phyloP scores from a whole-genome alignment of 768 basidiomycete species.

The Boletus reticuloceps region DNA sequence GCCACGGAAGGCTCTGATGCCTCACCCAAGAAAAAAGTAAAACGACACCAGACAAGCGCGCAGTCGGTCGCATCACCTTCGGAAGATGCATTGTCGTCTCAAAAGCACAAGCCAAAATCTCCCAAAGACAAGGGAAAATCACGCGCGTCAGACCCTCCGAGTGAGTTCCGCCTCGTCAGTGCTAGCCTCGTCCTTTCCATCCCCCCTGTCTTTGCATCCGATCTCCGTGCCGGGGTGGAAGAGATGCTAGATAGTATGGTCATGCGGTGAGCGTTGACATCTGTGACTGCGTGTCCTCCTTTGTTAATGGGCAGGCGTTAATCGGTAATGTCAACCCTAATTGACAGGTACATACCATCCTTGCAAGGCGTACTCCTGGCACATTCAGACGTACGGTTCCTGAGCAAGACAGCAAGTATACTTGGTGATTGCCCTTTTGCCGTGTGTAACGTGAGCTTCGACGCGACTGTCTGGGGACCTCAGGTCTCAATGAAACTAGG shows the following conservation, averaged over 20 bases:
- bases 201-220: slow-evolving; percentile 75
- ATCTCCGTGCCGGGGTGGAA: slow-evolving; percentile 71
- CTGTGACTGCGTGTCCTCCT: slow-evolving; percentile 1
- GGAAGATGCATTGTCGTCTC: slow-evolving; percentile 9
- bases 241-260: slow-evolving; percentile 94
- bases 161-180: slow-evolving; percentile 60
- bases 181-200: slow-evolving; percentile 73
- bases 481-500: slow-evolving; percentile 77
- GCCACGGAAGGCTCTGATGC: slow-evolving; percentile 18
- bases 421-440: slow-evolving; percentile 85
- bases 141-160: slow-evolving; percentile 28
- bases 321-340: background rate
- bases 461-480: slow-evolving; percentile 88
- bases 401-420: slow-evolving; percentile 61
- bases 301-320: background rate
- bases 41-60: slow-evolving; percentile 20
- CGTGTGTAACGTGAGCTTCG: slow-evolving; percentile 70
- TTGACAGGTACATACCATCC: slow-evolving; percentile 80
- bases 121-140: slow-evolving; percentile 39
- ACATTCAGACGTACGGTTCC: slow-evolving; percentile 75
- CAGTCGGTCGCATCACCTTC: background rate
- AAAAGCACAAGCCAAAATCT: slow-evolving; percentile 22
- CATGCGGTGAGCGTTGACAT: slow-evolving; percentile 70
- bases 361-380: slow-evolving; percentile 84
- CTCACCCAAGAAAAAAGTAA: slow-evolving; percentile 37